A percentile compares a stretch with the other conserved stretches of the same genome.
These are phyloP conservation scores for Pachyrhizus erosus DNA, from an alignment of 306 rosid species.

Conservation along the genomic window DNA sequence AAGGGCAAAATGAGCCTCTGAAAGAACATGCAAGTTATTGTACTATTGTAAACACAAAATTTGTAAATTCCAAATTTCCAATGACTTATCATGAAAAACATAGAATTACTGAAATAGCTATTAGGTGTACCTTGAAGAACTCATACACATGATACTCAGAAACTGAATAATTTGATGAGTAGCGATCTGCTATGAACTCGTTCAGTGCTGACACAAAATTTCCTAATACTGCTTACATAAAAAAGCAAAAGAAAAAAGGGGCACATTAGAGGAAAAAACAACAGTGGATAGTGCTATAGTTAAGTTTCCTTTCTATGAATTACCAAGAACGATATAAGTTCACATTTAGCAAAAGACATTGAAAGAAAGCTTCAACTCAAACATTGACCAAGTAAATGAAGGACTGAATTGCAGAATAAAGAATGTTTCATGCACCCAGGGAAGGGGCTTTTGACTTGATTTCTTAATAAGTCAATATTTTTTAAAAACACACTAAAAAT, in stretches of 20 bases:
- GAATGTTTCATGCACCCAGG: neutral
- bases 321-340: neutral
- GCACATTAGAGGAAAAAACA: neutral
- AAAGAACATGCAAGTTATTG: conserved; percentile 4
- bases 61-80: conserved; percentile 4
- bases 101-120: conserved; percentile 15
- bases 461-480: neutral
- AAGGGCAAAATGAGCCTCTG: neutral
- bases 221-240: conserved; percentile 67
- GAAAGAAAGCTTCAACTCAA: neutral
- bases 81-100: neutral
- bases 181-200: conserved; percentile 81
- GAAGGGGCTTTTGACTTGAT: neutral
- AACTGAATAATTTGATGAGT: conserved; percentile 69
- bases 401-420: neutral
- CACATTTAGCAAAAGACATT: neutral
- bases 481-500: neutral
- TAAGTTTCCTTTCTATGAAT: neutral
- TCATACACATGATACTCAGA: conserved; percentile 92
- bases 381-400: neutral
- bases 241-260: conserved; percentile 29
- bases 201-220: conserved; percentile 89
- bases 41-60: neutral
- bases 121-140: conserved; percentile 77
- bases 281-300: conserved; percentile 6